These are phyloP conservation scores for Sarcocystis neurona DNA, from an alignment of 169 alveolate species.

Conservation along the genomic window DNA sequence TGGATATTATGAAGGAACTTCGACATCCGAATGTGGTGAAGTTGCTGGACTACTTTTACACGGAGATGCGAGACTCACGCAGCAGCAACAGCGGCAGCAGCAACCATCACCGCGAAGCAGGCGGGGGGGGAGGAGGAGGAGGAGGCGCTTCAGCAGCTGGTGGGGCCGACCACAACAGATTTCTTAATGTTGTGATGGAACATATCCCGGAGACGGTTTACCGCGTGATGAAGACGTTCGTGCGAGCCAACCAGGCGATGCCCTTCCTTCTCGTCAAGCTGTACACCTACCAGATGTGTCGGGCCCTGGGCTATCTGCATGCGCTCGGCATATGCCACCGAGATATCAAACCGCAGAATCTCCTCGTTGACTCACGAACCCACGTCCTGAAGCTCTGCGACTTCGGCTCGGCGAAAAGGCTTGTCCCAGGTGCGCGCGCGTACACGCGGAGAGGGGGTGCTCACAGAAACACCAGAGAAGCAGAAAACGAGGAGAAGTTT, in stretches of 20 bases:
- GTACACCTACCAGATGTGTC: conserved; percentile 92
- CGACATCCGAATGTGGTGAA: conserved; percentile 92
- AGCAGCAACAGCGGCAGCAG: too few relatives aligned
- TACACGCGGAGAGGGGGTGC: too few relatives aligned
- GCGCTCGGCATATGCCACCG: conserved; percentile 95
- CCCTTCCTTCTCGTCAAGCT: conserved; percentile 91
- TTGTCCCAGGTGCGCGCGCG: conserved; percentile 87
- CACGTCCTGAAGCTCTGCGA: conserved; percentile 95
- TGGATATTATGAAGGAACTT: conserved; percentile 91
- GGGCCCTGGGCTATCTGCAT: conserved; percentile 96
- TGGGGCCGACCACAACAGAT: conserved; percentile 75
- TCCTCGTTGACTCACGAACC: conserved; percentile 92
- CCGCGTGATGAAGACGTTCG: conserved; percentile 88
- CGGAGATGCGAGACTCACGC: conserved; percentile 71
- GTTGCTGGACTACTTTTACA: conserved; percentile 88
- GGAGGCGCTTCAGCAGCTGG: conserved; percentile 30
- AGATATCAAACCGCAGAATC: conserved; percentile 99
- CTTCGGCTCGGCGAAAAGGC: conserved; percentile 97
- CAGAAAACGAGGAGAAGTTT: too few relatives aligned
- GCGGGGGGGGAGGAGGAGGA: too few relatives aligned
- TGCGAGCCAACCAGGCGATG: conserved; percentile 81
- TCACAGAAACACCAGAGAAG: too few relatives aligned
- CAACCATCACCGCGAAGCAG: too few relatives aligned
- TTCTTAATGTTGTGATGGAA: conserved; percentile 96
- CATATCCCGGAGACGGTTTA: conserved; percentile 96